Conservation (phyloP, 108 stramenopile species). For the Fistulifera pelliculosa region DNA sequence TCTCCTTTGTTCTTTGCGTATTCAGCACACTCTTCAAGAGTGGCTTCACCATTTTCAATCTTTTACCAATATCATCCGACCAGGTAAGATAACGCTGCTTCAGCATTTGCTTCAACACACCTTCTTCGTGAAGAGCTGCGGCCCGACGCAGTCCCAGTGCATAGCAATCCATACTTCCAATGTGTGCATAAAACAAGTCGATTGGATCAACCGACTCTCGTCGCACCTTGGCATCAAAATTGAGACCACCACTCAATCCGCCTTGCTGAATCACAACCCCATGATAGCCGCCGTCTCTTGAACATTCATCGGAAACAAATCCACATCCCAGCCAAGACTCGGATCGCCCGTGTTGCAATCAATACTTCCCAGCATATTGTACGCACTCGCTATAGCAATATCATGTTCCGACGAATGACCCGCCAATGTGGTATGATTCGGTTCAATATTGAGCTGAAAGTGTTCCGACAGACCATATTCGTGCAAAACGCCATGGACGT, state of each 20-base stretch:
- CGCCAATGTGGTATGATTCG: constrained; percentile 63
- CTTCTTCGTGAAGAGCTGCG: constrained; percentile 40
- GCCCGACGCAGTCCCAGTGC: constrained; percentile 52
- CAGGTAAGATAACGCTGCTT: constrained; percentile 41
- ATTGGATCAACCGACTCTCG: constrained; percentile 48
- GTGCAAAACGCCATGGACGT: constrained; percentile 53
- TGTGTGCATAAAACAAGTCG: constrained; percentile 59
- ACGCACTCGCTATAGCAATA: constrained; percentile 32
- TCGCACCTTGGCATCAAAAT: constrained; percentile 69
- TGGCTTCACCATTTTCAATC: constrained; percentile 33
- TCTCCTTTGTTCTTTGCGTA: constrained; percentile 33
- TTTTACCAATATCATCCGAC: constrained; percentile 31
- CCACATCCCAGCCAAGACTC: constrained; percentile 61
- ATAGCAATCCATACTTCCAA: constrained; percentile 59
- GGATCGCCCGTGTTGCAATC: constrained; percentile 65
- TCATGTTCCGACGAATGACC: constrained; percentile 61
- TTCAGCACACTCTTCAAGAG: constrained; percentile 44
- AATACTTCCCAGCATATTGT: constrained; percentile 51
- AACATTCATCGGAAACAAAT: constrained; percentile 50
- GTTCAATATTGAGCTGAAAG: constrained; percentile 63
- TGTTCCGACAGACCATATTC: constrained; percentile 42
- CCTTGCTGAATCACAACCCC: constrained; percentile 42
- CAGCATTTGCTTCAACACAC: constrained; percentile 28
- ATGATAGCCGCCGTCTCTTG: constrained; percentile 42
- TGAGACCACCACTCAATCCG: constrained; percentile 52